Conservation (phyloP, 768 basidiomycete species). For the Serendipita vermifera region DNA sequence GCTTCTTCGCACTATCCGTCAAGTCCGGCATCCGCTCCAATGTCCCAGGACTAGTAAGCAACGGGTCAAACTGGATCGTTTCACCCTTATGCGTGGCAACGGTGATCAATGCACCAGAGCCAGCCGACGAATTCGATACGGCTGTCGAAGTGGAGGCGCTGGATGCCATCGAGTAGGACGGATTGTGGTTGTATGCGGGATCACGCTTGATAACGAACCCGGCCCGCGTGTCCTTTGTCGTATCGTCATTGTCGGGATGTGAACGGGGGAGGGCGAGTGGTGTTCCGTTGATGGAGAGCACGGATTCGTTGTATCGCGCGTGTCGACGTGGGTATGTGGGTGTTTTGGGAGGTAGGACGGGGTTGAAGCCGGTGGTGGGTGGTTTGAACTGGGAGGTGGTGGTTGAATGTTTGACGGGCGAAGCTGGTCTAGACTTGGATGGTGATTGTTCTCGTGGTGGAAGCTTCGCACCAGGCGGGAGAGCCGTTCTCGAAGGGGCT, state of each 20-base stretch:
- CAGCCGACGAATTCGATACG: too few species aligned
- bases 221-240: too few species aligned
- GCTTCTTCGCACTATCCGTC: slow-evolving; percentile 69
- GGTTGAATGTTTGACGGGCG: not conserved
- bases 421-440: not conserved
- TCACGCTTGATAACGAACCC: not conserved
- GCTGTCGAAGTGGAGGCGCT: not conserved
- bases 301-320: not conserved
- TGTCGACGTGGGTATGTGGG: not conserved
- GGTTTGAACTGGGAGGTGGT: not conserved
- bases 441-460: not conserved
- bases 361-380: not conserved
- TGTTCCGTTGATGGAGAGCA: not conserved
- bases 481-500: too few species aligned
- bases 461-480: too few species aligned
- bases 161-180: not conserved
- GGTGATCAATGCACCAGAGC: not conserved
- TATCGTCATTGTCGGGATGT: not conserved
- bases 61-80: slow-evolving; percentile 65
- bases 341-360: not conserved
- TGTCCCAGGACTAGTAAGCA: slow-evolving; percentile 55
- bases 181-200: not conserved
- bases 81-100: not conserved
- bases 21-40: slow-evolving; percentile 69
- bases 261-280: not conserved